Percentiles rank a stretch among this genome's conserved stretches.
These are phyloP conservation scores for Fraxinus floribunda DNA, from an alignment of 305 asterid species.

Conservation along the genomic window DNA sequence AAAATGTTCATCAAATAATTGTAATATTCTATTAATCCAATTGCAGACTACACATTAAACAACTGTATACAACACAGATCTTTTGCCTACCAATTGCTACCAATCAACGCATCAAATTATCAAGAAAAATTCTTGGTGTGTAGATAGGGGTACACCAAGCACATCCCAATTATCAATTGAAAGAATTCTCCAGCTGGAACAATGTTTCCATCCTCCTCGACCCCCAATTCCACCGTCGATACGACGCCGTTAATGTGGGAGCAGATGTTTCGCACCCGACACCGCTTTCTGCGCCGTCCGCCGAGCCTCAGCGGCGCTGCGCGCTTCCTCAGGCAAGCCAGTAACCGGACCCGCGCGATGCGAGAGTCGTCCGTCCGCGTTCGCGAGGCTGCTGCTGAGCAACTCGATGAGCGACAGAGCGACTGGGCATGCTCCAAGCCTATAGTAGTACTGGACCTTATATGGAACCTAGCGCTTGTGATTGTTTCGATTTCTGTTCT, in stretches of 20 bases:
- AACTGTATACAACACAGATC: background rate
- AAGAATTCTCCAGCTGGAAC: conserved; percentile 22
- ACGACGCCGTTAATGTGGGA: conserved; percentile 59
- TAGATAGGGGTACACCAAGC: too few species aligned
- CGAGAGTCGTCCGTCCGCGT: conserved; percentile 86
- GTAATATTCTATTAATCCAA: background rate
- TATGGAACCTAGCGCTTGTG: conserved; percentile 80
- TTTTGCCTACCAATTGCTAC: background rate
- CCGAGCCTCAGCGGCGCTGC: conserved; percentile 86
- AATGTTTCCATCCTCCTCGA: conserved; percentile 28
- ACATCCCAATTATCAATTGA: background rate
- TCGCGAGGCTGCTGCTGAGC: conserved; percentile 81
- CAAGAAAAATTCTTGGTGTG: background rate
- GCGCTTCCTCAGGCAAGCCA: conserved; percentile 71
- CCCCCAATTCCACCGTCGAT: conserved; percentile 40
- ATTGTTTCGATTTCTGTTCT: conserved; percentile 60
- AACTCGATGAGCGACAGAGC: conserved; percentile 83
- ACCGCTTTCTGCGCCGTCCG: conserved; percentile 54
- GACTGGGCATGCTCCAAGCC: conserved; percentile 96
- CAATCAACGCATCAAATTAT: background rate
- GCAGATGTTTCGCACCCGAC: conserved; percentile 51
- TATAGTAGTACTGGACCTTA: conserved; percentile 70
- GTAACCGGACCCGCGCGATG: conserved; percentile 69
- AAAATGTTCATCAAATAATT: too few species aligned
- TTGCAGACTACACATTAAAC: background rate